Evolutionary conservation across 2,329 filamentous ascomycete species (phyloP), one percentile per base, ranked within the genome.

Genomic region (Fusarium succisae): DNA sequence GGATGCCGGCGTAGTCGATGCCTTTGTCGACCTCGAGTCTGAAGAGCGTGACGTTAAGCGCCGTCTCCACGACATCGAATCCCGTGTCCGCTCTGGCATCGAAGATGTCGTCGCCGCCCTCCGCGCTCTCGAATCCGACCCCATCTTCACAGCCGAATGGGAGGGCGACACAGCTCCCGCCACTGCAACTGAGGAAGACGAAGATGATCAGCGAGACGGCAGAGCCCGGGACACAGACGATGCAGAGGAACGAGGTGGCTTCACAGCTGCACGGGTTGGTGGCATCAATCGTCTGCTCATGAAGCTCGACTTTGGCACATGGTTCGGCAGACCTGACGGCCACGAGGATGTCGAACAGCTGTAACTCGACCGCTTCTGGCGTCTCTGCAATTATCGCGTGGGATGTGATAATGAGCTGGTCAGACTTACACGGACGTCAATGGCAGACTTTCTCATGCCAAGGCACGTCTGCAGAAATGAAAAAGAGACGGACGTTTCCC

Each of bases 271-370:
- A 70, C 91, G 92, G 69, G 89, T 94, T 8, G 94, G 94, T 1
- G 93, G 94, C 2, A 90, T 98, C 51, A 94, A 98, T 83, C 87
- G 93, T 66, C 83, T 98, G 79, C 82, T 98, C 80, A 97, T 98
- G 94, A 98, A 98, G 85, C 84, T 98, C 77, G 95, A 98, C 79
- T 90, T 91, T 81, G 89, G 89, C 26, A 87, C 83, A 61, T 91
- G 88, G 89, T 87, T 89, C 72, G 84, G 81, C 10, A 79, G 81
- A 39, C 67, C 75, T 59, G 77, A 77, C 51, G 77, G 77, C n/a
- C 73, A 74, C 56, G 57, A 74, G 10, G 65, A 66, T 55, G 44
- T 48, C 47, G 60, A 68, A n/a, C 64, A 69, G 28, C 50, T 62
- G 45, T 64, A 65, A 48, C 47, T 61, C 61, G 55, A 50, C 28